phyloP scores from a whole-genome alignment of 305 asterid genomes.

The Stenogyne calaminthoides region DNA sequence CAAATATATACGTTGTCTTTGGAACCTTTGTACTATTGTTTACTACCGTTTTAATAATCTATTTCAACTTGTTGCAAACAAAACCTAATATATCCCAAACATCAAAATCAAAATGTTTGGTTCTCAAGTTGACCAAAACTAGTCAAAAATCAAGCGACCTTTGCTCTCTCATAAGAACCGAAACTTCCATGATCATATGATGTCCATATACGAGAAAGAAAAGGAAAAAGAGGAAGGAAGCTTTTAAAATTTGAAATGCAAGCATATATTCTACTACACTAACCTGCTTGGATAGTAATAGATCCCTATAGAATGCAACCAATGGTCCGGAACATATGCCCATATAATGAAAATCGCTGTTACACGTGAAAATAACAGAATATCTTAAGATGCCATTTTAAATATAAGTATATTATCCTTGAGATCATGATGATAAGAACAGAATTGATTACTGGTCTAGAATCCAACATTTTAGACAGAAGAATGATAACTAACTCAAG shows the following conservation, averaged over 20 bases:
- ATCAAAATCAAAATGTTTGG: not conserved
- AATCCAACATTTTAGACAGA: not conserved
- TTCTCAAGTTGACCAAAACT: slow-evolving; percentile 4
- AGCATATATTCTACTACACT: slow-evolving; percentile 33
- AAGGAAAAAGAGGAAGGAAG: slow-evolving; percentile 2
- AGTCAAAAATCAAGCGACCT: not conserved
- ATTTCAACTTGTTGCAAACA: not conserved
- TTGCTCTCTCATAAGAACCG: slow-evolving; percentile 7
- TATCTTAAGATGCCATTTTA: slow-evolving; percentile 29
- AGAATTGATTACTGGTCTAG: not conserved
- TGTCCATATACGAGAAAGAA: slow-evolving; percentile 7
- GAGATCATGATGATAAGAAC: slow-evolving; percentile 12
- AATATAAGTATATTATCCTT: slow-evolving; percentile 16
- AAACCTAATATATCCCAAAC: not conserved
- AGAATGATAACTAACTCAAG: not conserved
- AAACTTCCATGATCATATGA: slow-evolving; percentile 12
- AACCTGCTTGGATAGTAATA: slow-evolving; percentile 95
- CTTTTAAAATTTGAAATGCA: slow-evolving; percentile 8
- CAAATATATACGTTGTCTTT: too few relatives aligned
- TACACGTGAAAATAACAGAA: slow-evolving; percentile 22
- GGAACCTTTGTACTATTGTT: not conserved
- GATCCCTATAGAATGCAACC: slow-evolving; percentile 87
- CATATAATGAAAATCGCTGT: slow-evolving; percentile 75
- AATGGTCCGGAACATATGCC: slow-evolving; percentile 86
- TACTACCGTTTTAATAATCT: not conserved